Percentiles rank a stretch among this genome's conserved stretches.
Conservation (phyloP, 2,329 filamentous ascomycete genomes). For the Didymella glomerata region DNA sequence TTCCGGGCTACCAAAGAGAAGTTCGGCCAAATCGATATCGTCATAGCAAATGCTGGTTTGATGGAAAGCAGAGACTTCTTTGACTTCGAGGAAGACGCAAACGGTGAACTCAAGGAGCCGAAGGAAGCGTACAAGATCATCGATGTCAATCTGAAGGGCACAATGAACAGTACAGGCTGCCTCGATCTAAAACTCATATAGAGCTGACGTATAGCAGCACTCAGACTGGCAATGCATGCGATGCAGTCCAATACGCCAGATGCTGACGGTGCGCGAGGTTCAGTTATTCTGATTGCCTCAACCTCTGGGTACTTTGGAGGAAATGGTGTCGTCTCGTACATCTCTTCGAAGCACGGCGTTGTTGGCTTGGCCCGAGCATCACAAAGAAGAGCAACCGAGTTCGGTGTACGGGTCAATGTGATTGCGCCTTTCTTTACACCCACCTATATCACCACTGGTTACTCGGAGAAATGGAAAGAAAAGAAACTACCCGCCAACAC, state of each 20-base stretch:
- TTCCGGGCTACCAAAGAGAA: constrained; percentile 44
- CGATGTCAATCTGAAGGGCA: constrained; percentile 57
- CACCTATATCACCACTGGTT: constrained; percentile 55
- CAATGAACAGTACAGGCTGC: constrained; percentile 53
- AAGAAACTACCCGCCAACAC: constrained; percentile 55
- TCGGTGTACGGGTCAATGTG: constrained; percentile 55
- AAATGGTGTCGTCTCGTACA: constrained; percentile 54
- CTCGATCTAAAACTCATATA: neutral
- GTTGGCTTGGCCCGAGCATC: constrained; percentile 53
- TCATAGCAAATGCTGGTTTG: constrained; percentile 56
- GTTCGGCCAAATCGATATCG: constrained; percentile 53
- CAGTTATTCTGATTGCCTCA: constrained; percentile 53
- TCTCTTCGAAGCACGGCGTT: constrained; percentile 57
- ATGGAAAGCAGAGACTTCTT: constrained; percentile 50
- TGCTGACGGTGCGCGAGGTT: constrained; percentile 41
- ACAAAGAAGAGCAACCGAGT: constrained; percentile 46
- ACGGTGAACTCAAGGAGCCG: constrained; percentile 41
- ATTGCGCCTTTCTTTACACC: constrained; percentile 61
- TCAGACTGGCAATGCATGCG: constrained; percentile 38
- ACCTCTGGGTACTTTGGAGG: constrained; percentile 57
- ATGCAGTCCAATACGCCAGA: constrained; percentile 48
- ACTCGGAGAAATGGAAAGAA: constrained; percentile 51
- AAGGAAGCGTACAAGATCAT: constrained; percentile 36
- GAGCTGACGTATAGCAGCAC: constrained; percentile 26
- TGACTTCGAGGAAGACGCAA: constrained; percentile 44